Conservation (phyloP, 2,329 filamentous ascomycete species). For the Penicillium sp. region DNA sequence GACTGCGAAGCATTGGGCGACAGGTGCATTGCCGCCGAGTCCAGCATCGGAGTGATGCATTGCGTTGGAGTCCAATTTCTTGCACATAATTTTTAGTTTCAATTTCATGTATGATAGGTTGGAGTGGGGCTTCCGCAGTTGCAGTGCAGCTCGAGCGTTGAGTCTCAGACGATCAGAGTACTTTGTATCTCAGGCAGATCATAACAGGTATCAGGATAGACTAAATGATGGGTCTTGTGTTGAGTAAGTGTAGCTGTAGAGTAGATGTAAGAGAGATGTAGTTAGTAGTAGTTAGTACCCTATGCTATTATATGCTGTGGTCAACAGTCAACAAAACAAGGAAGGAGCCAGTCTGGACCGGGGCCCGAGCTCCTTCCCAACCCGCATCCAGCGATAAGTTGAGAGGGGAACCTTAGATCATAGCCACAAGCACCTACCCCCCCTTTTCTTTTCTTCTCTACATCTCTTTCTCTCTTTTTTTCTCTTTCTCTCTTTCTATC, state of each 20-base stretch:
- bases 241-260: too few relatives aligned
- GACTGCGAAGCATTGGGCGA: conserved; percentile 60
- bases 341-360: neutral
- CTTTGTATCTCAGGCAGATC: too few relatives aligned
- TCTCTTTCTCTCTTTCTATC: neutral
- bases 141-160: conserved; percentile 9
- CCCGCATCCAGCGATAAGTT: conserved; percentile 6
- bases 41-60: conserved; percentile 48
- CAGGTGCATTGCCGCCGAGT: conserved; percentile 64
- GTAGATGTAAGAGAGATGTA: too few relatives aligned
- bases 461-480: neutral
- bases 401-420: conserved; percentile 13
- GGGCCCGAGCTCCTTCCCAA: conserved; percentile 25
- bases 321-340: too few relatives aligned
- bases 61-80: neutral
- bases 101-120: neutral
- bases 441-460: neutral
- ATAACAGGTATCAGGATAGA: too few relatives aligned
- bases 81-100: neutral
- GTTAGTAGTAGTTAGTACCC: too few relatives aligned
- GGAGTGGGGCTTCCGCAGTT: neutral
- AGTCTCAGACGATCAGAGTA: neutral
- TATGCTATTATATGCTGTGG: too few relatives aligned
- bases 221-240: too few relatives aligned
- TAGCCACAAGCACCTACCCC: too few relatives aligned